phyloP scores from a whole-genome alignment of 768 basidiomycete species.

The Naganishia kalamii region DNA sequence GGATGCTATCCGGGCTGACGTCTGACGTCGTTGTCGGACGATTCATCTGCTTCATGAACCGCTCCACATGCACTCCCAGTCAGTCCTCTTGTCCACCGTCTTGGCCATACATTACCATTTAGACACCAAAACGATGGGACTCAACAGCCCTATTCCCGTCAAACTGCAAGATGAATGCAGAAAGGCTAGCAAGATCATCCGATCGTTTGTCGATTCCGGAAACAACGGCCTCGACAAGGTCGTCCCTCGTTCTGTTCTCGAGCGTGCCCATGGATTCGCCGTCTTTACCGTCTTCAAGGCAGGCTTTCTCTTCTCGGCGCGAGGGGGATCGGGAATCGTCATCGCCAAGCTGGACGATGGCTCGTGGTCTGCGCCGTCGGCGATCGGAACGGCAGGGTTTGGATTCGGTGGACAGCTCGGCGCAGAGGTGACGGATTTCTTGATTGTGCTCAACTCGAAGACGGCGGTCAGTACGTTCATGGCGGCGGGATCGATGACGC shows the following conservation, averaged over 20 bases:
- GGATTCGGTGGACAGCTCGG: constrained; percentile 67
- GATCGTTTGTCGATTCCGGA: constrained; percentile 70
- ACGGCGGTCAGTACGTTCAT: constrained; percentile 67
- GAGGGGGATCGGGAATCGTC: constrained; percentile 80
- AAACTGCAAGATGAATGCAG: constrained; percentile 69
- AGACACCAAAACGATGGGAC: constrained; percentile 9
- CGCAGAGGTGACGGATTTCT: constrained; percentile 72
- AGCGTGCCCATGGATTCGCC: constrained; percentile 69
- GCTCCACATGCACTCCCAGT: too few species aligned
- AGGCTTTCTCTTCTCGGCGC: constrained; percentile 61
- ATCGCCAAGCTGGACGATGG: constrained; percentile 77
- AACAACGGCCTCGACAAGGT: constrained; percentile 82
- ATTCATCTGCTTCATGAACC: too few species aligned
- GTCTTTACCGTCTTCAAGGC: constrained; percentile 49
- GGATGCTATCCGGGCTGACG: too few species aligned
- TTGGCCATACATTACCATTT: not conserved
- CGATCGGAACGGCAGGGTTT: constrained; percentile 85
- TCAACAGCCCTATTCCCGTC: constrained; percentile 22
- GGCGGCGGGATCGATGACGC: constrained; percentile 81
- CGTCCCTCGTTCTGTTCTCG: constrained; percentile 56
- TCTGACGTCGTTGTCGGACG: too few species aligned
- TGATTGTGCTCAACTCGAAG: constrained; percentile 71
- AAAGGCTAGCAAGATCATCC: constrained; percentile 82
- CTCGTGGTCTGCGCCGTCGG: constrained; percentile 87
- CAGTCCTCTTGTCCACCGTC: not conserved